These are phyloP conservation scores for Pichia eremophila DNA, from an alignment of 805 yeast genomes.

Conservation along the genomic window DNA sequence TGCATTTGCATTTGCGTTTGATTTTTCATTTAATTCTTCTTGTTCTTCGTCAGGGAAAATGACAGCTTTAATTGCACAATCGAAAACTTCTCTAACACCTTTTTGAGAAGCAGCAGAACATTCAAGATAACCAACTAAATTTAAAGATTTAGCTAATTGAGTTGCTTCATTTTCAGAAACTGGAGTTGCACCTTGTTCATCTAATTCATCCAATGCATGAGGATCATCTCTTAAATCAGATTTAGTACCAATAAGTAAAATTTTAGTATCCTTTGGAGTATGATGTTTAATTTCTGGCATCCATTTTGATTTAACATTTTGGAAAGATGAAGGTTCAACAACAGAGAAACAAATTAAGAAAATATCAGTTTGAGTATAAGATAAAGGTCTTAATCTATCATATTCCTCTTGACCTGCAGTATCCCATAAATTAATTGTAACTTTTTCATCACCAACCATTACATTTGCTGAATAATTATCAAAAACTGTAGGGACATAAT, in stretches of 20 bases:
- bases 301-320: constrained; percentile 75
- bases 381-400: constrained; percentile 79
- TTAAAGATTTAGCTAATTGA: constrained; percentile 58
- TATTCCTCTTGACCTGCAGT: constrained; percentile 94
- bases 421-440: constrained; percentile 87
- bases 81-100: constrained; percentile 81
- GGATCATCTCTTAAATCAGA: constrained; percentile 77
- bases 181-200: constrained; percentile 53
- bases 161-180: constrained; percentile 53
- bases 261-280: constrained; percentile 59
- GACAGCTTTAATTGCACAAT: constrained; percentile 67
- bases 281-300: constrained; percentile 82
- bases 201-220: constrained; percentile 59
- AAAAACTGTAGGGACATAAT: constrained; percentile 89
- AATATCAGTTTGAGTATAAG: constrained; percentile 88
- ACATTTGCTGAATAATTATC: constrained; percentile 87
- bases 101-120: constrained; percentile 86
- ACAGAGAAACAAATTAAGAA: constrained; percentile 81
- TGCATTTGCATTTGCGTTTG: not conserved
- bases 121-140: constrained; percentile 69
- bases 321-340: constrained; percentile 70
- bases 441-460: constrained; percentile 71
- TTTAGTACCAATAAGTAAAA: constrained; percentile 81
- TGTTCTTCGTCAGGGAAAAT: constrained; percentile 37
- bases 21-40: not conserved